These are phyloP conservation scores for Neonectria ditissima DNA, from an alignment of 2,329 filamentous ascomycete genomes.

Conservation along the genomic window DNA sequence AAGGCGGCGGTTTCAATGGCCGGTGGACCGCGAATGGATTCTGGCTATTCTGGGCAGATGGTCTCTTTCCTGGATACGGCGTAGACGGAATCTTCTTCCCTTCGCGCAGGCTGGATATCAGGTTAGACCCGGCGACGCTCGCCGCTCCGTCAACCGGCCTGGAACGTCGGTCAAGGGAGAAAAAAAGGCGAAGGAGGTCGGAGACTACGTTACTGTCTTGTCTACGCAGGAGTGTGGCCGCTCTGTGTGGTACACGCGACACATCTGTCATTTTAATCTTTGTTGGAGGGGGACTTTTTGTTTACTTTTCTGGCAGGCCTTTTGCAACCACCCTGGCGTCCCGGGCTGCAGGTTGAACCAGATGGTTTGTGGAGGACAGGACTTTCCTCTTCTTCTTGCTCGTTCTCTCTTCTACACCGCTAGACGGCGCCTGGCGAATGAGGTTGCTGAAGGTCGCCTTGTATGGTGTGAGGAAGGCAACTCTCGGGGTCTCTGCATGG, in stretches of 20 bases:
- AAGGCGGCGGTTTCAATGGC: constrained; percentile 9
- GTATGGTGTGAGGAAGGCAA: constrained; percentile 38
- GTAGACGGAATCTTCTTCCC: constrained; percentile 3
- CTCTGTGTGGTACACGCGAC: constrained; percentile 8
- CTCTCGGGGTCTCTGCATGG: constrained; percentile 13
- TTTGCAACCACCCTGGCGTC: constrained; percentile 7
- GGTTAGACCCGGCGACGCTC: constrained; percentile 7
- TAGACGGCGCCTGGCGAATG: constrained; percentile 36
- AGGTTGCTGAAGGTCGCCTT: constrained; percentile 31
- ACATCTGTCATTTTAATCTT: constrained; percentile 1
- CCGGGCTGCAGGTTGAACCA: background rate
- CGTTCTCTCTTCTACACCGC: constrained; percentile 34
- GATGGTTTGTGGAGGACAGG: constrained; percentile 13
- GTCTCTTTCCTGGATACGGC: background rate
- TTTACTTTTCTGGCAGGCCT: background rate
- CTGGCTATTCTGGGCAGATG: constrained; percentile 9
- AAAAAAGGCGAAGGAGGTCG: constrained; percentile 9
- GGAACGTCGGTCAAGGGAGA: constrained; percentile 13
- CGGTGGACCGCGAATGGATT: constrained; percentile 11
- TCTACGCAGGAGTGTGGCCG: constrained; percentile 8
- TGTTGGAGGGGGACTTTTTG: background rate
- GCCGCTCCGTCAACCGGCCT: constrained; percentile 6
- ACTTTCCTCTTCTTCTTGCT: background rate
- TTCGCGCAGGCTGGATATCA: background rate
- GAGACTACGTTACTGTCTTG: constrained; percentile 17